These are phyloP conservation scores for Pseudogymnoascus sp. DNA, from an alignment of 2,329 filamentous ascomycete genomes.

Conservation along the genomic window DNA sequence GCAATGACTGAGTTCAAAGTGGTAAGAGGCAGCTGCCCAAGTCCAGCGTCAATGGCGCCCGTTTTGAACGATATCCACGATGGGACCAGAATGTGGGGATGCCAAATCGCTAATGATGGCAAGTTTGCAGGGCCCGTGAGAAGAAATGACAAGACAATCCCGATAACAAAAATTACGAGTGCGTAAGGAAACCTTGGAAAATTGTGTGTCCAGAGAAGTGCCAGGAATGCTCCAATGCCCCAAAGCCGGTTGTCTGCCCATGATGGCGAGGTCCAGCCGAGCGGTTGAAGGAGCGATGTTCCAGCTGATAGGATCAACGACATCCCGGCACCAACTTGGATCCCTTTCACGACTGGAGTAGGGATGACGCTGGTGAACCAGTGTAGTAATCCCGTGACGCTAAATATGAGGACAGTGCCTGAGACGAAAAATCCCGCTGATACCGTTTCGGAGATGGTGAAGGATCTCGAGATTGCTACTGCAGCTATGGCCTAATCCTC, in stretches of 20 bases:
- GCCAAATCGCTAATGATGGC: conserved; percentile 51
- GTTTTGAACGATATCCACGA: conserved; percentile 35
- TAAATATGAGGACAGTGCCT: conserved; percentile 64
- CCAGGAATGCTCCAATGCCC: conserved; percentile 64
- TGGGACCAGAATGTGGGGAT: conserved; percentile 43
- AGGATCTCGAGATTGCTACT: conserved; percentile 65
- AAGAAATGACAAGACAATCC: conserved; percentile 55
- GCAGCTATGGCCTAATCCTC: conserved; percentile 74
- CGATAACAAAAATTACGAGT: conserved; percentile 59
- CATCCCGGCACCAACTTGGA: conserved; percentile 85
- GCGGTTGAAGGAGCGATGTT: conserved; percentile 53
- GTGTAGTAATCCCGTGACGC: conserved; percentile 66
- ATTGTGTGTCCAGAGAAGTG: conserved; percentile 59
- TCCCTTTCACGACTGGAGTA: conserved; percentile 83
- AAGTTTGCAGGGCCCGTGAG: conserved; percentile 33
- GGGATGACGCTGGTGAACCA: conserved; percentile 70
- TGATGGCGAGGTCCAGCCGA: conserved; percentile 58
- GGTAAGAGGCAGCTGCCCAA: conserved; percentile 85
- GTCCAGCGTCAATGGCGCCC: conserved; percentile 44
- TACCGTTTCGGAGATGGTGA: conserved; percentile 63
- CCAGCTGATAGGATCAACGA: conserved; percentile 75
- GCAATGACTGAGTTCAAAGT: conserved; percentile 90
- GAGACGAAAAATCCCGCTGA: conserved; percentile 77
- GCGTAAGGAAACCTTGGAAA: conserved; percentile 68
- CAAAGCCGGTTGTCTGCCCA: conserved; percentile 72